A percentile compares a stretch with the other conserved stretches of the same genome.
phyloP scores from a whole-genome alignment of 2,329 filamentous ascomycete species.

The Hymenoscyphus fraxineus region DNA sequence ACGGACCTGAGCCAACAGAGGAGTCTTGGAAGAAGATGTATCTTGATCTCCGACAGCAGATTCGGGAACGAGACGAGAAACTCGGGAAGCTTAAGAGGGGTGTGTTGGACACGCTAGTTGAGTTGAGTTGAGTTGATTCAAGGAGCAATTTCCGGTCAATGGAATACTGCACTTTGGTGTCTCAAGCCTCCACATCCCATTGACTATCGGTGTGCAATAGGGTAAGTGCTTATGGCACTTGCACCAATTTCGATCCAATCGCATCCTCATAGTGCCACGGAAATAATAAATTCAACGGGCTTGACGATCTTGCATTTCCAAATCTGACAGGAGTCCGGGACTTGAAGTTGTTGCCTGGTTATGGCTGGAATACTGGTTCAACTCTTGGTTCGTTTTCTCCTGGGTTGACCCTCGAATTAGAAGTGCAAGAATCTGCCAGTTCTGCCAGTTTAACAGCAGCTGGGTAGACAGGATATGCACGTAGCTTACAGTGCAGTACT shows the following conservation, averaged over 20 bases:
- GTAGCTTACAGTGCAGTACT: neutral
- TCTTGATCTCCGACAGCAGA: slow-evolving; percentile 53
- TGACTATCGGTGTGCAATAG: neutral
- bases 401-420: too few relatives aligned
- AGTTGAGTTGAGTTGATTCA: neutral
- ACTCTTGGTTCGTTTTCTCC: too few relatives aligned
- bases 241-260: neutral
- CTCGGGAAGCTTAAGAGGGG: slow-evolving; percentile 42
- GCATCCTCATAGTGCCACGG: neutral
- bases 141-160: neutral
- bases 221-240: neutral
- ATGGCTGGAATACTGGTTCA: too few relatives aligned
- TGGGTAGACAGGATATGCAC: neutral
- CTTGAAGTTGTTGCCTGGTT: too few relatives aligned
- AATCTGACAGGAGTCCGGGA: neutral
- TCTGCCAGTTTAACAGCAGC: neutral
- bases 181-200: too few relatives aligned
- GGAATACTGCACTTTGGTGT: neutral
- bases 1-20: slow-evolving; percentile 21
- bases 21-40: slow-evolving; percentile 51
- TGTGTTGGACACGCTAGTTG: slow-evolving; percentile 39
- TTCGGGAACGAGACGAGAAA: slow-evolving; percentile 56
- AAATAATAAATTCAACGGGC: neutral
- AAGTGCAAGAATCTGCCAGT: too few relatives aligned
- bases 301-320: neutral